Evolutionary conservation across 1,139 yeast species (phyloP).

Genomic region (Candida tunisiensis): DNA sequence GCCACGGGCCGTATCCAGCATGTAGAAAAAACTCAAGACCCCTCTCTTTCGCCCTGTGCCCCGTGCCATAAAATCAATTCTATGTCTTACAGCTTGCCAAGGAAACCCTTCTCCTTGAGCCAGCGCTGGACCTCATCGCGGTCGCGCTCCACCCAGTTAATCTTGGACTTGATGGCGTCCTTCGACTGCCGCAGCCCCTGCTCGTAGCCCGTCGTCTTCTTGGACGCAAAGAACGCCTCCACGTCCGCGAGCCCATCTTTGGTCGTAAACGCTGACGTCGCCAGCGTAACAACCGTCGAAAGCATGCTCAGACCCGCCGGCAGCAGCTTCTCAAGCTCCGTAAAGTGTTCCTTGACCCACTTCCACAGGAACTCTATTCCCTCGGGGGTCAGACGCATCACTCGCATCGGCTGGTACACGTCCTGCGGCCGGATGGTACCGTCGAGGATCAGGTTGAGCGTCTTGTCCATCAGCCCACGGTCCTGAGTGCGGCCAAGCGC

Average conservation of each 20-base stretch:
- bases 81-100: no score
- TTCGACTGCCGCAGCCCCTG: conserved; percentile 56
- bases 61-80: no score
- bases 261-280: conserved; percentile 51
- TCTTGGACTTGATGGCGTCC: conserved; percentile 47
- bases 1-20: no score
- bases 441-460: conserved; percentile 44
- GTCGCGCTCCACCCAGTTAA: conserved; percentile 54
- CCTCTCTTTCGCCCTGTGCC: no score
- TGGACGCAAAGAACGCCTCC: conserved; percentile 37
- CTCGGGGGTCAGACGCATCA: conserved; percentile 40
- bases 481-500: conserved; percentile 58
- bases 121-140: conserved; percentile 32
- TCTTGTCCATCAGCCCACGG: conserved; percentile 37
- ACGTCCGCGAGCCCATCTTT: conserved; percentile 40
- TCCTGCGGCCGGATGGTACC: conserved; percentile 69
- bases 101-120: no score
- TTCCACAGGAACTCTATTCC: conserved; percentile 57
- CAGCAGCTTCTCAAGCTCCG: conserved; percentile 37
- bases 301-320: conserved; percentile 78
- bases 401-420: conserved; percentile 50
- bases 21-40: no score
- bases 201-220: conserved; percentile 57
- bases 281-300: conserved; percentile 47
- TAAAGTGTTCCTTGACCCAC: conserved; percentile 76